phyloP scores from a whole-genome alignment of 441 rosid species.

The Syzygium malaccense region DNA sequence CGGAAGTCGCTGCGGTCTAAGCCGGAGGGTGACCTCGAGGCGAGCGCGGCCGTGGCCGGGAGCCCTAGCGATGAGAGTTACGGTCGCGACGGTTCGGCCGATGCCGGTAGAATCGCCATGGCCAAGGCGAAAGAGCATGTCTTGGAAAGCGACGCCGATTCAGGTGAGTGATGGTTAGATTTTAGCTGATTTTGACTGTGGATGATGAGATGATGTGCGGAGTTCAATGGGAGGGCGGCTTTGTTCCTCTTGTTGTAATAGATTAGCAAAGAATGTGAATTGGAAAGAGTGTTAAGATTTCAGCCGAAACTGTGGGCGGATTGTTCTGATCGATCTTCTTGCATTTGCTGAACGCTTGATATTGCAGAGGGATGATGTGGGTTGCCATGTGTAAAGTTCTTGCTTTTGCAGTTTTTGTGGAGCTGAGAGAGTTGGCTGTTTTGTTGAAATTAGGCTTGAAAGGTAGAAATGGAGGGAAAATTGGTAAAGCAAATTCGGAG shows the following conservation, averaged over 20 bases:
- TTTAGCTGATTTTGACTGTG: not conserved
- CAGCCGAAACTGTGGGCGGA: not conserved
- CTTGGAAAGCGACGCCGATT: conserved; percentile 10
- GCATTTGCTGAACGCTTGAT: not conserved
- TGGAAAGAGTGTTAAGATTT: not conserved
- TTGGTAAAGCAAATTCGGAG: conserved; percentile 14
- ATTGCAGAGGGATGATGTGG: not conserved
- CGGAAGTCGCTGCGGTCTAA: conserved; percentile 19
- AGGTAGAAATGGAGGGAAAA: conserved; percentile 16
- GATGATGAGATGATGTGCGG: not conserved
- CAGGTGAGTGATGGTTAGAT: conserved; percentile 12
- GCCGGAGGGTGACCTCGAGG: conserved; percentile 5
- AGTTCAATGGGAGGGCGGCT: not conserved
- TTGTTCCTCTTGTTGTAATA: not conserved
- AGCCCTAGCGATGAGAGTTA: not conserved
- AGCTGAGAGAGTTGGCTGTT: not conserved
- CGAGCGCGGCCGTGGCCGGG: not conserved
- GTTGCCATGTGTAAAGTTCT: not conserved
- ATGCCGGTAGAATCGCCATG: conserved; percentile 31
- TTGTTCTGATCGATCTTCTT: not conserved
- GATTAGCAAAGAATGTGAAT: not conserved
- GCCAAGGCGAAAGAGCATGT: conserved; percentile 34
- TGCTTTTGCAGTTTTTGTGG: not conserved
- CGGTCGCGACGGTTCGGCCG: conserved; percentile 3
- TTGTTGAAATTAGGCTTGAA: conserved; percentile 21